phyloP scores from a whole-genome alignment of 2,329 filamentous ascomycete species.

The Pseudopyrenochaeta lycopersici region DNA sequence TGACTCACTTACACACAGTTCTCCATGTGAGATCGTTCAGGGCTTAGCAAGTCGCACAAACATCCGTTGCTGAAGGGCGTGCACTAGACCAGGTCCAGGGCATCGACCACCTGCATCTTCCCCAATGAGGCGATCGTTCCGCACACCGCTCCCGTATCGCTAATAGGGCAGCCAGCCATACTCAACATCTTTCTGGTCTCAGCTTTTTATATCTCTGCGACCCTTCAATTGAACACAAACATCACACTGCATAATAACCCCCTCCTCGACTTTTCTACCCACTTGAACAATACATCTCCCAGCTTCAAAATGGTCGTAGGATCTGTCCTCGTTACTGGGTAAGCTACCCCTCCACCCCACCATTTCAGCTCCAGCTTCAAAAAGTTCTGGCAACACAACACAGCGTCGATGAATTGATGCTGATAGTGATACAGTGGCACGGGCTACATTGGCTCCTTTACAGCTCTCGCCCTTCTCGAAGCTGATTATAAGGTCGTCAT shows the following conservation, averaged over 20 bases:
- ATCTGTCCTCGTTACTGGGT: constrained; percentile 94
- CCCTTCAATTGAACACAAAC: constrained; percentile 13
- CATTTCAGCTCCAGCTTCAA: constrained; percentile 7
- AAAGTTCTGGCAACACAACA: constrained; percentile 3
- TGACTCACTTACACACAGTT: background rate
- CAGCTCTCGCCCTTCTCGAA: constrained; percentile 87
- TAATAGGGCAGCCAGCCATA: constrained; percentile 20
- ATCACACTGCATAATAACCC: constrained; percentile 2
- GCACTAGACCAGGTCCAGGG: background rate
- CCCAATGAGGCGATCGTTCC: constrained; percentile 28
- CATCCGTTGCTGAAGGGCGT: background rate
- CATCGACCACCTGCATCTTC: background rate
- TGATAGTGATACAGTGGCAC: constrained; percentile 73
- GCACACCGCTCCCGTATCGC: constrained; percentile 11
- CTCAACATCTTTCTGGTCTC: constrained; percentile 21
- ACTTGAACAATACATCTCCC: background rate
- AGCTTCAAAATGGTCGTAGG: constrained; percentile 73
- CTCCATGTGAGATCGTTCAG: no score
- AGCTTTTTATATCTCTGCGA: constrained; percentile 28
- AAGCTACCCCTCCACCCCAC: constrained; percentile 52
- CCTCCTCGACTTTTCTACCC: background rate
- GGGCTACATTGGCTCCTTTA: constrained; percentile 99
- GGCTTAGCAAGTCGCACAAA: background rate
- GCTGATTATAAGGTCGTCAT: constrained; percentile 97
- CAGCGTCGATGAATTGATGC: constrained; percentile 2